Conservation (phyloP, 768 basidiomycete genomes). For the Tremella mesenterica region DNA sequence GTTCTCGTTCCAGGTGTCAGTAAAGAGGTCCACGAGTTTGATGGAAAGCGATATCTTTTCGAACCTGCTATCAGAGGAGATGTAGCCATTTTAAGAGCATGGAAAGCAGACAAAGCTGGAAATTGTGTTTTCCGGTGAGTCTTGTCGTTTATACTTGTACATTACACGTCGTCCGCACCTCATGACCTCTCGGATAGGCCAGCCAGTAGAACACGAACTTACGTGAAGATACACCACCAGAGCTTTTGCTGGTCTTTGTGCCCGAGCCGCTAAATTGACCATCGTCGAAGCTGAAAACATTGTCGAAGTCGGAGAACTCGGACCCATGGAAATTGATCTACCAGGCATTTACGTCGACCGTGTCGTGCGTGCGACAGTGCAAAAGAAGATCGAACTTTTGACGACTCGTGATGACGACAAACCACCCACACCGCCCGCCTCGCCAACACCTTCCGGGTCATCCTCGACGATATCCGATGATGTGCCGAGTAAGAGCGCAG, state of each 20-base stretch:
- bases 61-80: constrained; percentile 40
- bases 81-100: constrained; percentile 37
- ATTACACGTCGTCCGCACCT: not conserved
- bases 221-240: constrained; percentile 35
- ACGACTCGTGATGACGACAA: constrained; percentile 21
- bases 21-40: constrained; percentile 28
- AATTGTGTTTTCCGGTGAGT: constrained; percentile 33
- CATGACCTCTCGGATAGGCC: too few relatives aligned
- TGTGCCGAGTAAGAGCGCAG: constrained; percentile 8
- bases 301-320: constrained; percentile 38
- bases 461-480: not conserved
- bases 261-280: constrained; percentile 31
- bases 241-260: constrained; percentile 31
- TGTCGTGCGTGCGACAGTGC: constrained; percentile 32
- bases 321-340: constrained; percentile 35
- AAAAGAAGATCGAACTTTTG: constrained; percentile 37
- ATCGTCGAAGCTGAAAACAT: constrained; percentile 43
- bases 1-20: constrained; percentile 28
- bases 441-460: constrained; percentile 1
- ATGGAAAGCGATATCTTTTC: constrained; percentile 32
- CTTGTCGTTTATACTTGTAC: not conserved
- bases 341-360: constrained; percentile 42
- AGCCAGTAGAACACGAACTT: too few relatives aligned
- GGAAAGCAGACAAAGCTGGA: constrained; percentile 41
- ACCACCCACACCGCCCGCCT: not conserved